Evolutionary conservation across 805 yeast genomes (phyloP).

Genomic region (Komagataella populi): DNA sequence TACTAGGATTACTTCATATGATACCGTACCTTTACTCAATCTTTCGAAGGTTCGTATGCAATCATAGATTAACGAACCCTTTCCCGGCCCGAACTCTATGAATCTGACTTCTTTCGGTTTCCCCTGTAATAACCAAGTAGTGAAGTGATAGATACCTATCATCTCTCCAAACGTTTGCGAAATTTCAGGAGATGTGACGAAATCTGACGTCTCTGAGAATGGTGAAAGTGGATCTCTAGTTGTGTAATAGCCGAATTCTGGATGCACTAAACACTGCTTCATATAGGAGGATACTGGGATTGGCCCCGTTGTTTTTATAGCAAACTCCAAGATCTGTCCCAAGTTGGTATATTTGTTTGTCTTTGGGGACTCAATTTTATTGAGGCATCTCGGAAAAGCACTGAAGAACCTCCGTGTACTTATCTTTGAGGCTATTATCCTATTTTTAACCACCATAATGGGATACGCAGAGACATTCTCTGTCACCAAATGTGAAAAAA

Average conservation of each 20-base stretch:
- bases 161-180: slow-evolving; percentile 81
- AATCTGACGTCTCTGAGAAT: slow-evolving; percentile 41
- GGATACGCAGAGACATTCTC: not conserved
- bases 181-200: slow-evolving; percentile 77
- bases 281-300: slow-evolving; percentile 59
- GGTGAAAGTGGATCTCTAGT: slow-evolving; percentile 58
- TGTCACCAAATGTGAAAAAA: not conserved
- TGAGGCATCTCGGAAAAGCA: not conserved
- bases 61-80: slow-evolving; percentile 68
- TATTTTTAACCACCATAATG: not conserved
- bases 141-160: slow-evolving; percentile 60
- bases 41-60: slow-evolving; percentile 32
- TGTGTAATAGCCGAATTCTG: slow-evolving; percentile 67
- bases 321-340: slow-evolving; percentile 23
- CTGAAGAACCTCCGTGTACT: not conserved
- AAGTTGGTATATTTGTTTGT: slow-evolving; percentile 3
- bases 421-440: not conserved
- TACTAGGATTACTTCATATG: slow-evolving; percentile 32
- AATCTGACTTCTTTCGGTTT: slow-evolving; percentile 35
- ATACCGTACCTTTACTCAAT: slow-evolving; percentile 12
- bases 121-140: slow-evolving; percentile 44
- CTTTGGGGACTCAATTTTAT: not conserved
- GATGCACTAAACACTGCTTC: slow-evolving; percentile 73
- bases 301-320: slow-evolving; percentile 63
- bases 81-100: slow-evolving; percentile 78